These are phyloP conservation scores for Phytophthora citrophthora DNA, from an alignment of 352 stramenopile genomes.

Conservation along the genomic window DNA sequence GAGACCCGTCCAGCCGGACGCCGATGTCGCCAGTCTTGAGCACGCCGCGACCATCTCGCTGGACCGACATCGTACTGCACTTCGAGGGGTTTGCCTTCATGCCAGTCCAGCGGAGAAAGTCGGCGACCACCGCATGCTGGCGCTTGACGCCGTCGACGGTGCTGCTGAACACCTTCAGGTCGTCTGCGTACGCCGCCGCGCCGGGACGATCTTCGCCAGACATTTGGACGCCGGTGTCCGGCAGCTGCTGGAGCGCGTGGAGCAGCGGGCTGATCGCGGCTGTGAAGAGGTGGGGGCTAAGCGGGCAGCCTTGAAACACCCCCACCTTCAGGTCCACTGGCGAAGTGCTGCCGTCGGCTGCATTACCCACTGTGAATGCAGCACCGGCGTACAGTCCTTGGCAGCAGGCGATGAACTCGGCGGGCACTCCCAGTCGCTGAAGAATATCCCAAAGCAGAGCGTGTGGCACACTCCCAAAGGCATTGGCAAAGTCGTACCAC, in stretches of 20 bases:
- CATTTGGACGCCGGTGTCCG: constrained; percentile 1
- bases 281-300: constrained; percentile 38
- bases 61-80: background rate
- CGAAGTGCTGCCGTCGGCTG: constrained; percentile 4
- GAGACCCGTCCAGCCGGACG: background rate
- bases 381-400: constrained; percentile 8
- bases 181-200: constrained; percentile 20
- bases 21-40: background rate
- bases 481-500: constrained; percentile 38
- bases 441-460: constrained; percentile 22
- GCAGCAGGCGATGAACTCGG: constrained; percentile 11
- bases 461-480: constrained; percentile 30
- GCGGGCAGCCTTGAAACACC: constrained; percentile 32
- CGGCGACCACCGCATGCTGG: constrained; percentile 2
- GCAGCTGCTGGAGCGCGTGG: background rate
- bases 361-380: constrained; percentile 23
- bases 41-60: background rate
- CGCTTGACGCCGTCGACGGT: constrained; percentile 13
- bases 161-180: constrained; percentile 35
- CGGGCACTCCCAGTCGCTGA: constrained; percentile 3
- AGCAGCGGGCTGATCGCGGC: constrained; percentile 22
- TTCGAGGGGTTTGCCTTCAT: constrained; percentile 7
- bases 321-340: constrained; percentile 16
- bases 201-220: constrained; percentile 1
- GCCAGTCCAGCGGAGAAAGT: constrained; percentile 12